A percentile compares a stretch with the other conserved stretches of the same genome.
These are phyloP conservation scores for Fraxinus anomala DNA, from an alignment of 257 asterid genomes.

Conservation along the genomic window DNA sequence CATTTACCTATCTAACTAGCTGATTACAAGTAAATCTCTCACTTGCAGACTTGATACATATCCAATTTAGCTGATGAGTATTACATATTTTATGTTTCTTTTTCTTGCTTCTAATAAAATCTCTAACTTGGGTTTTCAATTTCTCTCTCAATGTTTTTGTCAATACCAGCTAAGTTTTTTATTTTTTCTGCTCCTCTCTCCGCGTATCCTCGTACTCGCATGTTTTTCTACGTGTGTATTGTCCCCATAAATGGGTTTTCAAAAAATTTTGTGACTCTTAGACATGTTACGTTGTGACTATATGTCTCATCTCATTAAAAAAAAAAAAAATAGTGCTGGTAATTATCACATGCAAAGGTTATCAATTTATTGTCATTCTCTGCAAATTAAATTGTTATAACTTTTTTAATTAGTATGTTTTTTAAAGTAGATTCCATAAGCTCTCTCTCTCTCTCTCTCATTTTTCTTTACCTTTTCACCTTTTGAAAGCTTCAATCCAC, in stretches of 20 bases:
- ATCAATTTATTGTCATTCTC: background rate
- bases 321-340: background rate
- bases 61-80: constrained; percentile 3
- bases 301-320: background rate
- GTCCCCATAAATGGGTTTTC: background rate
- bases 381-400: background rate
- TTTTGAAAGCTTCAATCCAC: constrained; percentile 76
- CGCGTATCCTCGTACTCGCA: background rate
- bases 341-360: background rate
- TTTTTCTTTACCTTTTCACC: constrained; percentile 8
- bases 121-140: background rate
- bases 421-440: background rate
- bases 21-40: background rate
- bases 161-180: background rate
- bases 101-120: background rate
- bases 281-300: background rate
- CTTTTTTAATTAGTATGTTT: background rate
- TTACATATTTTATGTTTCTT: constrained; percentile 1
- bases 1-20: background rate
- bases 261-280: background rate
- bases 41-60: background rate
- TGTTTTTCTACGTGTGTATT: background rate
- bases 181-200: background rate
- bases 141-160: background rate
- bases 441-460: background rate